Evolutionary conservation across 805 yeast genomes (phyloP).

Genomic region (Jamesozyma lodderae): DNA sequence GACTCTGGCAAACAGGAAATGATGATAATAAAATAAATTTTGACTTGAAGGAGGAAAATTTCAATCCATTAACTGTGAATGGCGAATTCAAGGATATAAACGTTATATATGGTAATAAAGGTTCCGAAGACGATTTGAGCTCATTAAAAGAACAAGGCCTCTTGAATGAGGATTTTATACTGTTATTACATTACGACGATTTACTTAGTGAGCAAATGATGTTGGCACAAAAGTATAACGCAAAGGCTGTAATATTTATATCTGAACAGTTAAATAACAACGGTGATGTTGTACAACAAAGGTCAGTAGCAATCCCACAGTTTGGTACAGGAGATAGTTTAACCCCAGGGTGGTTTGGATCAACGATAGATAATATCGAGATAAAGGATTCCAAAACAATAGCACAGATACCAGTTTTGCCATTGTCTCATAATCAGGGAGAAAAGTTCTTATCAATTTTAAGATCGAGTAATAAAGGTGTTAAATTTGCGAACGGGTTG

Average conservation of each 20-base stretch:
- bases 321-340: constrained; percentile 68
- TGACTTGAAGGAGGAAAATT: constrained; percentile 35
- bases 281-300: constrained; percentile 28
- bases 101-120: constrained; percentile 59
- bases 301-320: constrained; percentile 50
- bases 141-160: constrained; percentile 33
- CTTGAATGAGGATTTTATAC: constrained; percentile 39
- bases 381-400: constrained; percentile 43
- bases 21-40: constrained; percentile 9
- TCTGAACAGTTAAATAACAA: constrained; percentile 33
- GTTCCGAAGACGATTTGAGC: constrained; percentile 46
- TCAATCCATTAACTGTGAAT: constrained; percentile 57
- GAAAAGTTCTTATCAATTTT: constrained; percentile 29
- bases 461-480: constrained; percentile 19
- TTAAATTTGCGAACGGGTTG: constrained; percentile 15
- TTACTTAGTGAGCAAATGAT: constrained; percentile 43
- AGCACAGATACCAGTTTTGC: constrained; percentile 68
- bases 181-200: constrained; percentile 52
- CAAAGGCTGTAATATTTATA: constrained; percentile 61
- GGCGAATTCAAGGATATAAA: constrained; percentile 45
- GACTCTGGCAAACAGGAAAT: background rate
- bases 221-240: constrained; percentile 49
- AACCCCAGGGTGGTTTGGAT: constrained; percentile 59
- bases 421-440: constrained; percentile 71
- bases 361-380: constrained; percentile 36